These are phyloP conservation scores for Pythium guiyangense DNA, from an alignment of 352 stramenopile genomes.

Conservation along the genomic window DNA sequence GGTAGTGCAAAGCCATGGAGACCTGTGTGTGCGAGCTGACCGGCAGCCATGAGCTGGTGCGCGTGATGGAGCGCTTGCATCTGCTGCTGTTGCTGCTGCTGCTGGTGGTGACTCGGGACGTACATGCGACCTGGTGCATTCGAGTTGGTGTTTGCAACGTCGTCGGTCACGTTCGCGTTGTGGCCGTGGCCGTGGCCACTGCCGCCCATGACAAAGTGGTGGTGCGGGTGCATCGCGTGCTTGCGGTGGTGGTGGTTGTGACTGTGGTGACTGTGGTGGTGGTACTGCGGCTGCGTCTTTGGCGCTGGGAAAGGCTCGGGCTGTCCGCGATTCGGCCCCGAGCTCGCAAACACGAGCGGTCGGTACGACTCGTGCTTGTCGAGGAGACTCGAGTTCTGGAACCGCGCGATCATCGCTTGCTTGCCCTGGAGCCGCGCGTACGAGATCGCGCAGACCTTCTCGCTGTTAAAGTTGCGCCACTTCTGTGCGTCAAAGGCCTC, in stretches of 20 bases:
- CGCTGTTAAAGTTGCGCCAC: slow-evolving; percentile 99
- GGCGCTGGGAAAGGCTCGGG: slow-evolving; percentile 63
- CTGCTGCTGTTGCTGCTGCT: slow-evolving; percentile 12
- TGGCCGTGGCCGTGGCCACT: too few relatives aligned
- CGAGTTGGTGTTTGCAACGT: background rate
- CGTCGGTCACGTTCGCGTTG: background rate
- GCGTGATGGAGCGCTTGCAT: slow-evolving; percentile 15
- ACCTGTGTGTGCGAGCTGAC: background rate
- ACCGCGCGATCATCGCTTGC: slow-evolving; percentile 96
- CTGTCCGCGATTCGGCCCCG: slow-evolving; percentile 56
- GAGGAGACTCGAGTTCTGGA: slow-evolving; percentile 97
- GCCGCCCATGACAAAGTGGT: slow-evolving; percentile 17
- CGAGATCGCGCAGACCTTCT: slow-evolving; percentile 98
- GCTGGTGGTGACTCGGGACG: slow-evolving; percentile 13
- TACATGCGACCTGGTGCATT: slow-evolving; percentile 2
- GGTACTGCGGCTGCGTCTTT: slow-evolving; percentile 29
- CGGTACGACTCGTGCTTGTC: slow-evolving; percentile 92
- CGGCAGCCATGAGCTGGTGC: slow-evolving; percentile 13
- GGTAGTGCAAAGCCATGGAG: background rate
- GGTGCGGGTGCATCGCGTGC: slow-evolving; percentile 10
- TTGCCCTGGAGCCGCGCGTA: slow-evolving; percentile 98
- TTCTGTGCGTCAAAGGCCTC: slow-evolving; percentile 81
- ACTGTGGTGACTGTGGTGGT: slow-evolving; percentile 1
- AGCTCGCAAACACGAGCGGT: slow-evolving; percentile 89
- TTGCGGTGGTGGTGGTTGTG: slow-evolving; percentile 7